Conservation (phyloP, 1,284 basidiomycete genomes). For the Boletellus dicymbophilus region DNA sequence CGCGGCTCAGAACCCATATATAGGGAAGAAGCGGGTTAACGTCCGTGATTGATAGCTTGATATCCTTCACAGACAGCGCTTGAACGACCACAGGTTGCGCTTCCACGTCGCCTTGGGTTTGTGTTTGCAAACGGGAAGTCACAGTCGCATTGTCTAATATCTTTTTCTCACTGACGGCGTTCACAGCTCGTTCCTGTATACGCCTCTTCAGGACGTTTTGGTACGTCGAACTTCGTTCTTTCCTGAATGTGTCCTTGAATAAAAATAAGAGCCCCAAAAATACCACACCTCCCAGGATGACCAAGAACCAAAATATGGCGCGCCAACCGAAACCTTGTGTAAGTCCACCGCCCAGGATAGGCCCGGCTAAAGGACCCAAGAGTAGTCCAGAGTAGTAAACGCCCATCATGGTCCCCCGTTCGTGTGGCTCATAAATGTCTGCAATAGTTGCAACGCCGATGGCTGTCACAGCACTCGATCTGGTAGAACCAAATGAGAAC, state of each 20-base stretch:
- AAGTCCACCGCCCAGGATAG: constrained; percentile 71
- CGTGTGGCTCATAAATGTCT: constrained; percentile 79
- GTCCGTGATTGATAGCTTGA: constrained; percentile 21
- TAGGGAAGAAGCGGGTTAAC: constrained; percentile 26
- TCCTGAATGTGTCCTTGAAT: constrained; percentile 84
- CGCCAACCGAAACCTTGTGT: constrained; percentile 77
- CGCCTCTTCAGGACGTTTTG: constrained; percentile 54
- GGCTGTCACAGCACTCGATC: constrained; percentile 74
- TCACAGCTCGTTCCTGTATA: constrained; percentile 3
- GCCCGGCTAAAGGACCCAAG: constrained; percentile 67
- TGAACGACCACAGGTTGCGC: constrained; percentile 9
- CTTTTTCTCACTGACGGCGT: neutral
- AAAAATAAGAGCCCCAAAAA: constrained; percentile 62
- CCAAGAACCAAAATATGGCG: constrained; percentile 82
- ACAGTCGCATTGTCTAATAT: too few relatives aligned
- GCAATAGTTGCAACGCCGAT: constrained; percentile 84
- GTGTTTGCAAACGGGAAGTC: neutral
- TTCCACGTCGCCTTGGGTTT: constrained; percentile 20
- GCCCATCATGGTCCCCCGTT: constrained; percentile 81
- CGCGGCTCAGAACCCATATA: constrained; percentile 15
- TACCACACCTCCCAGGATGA: constrained; percentile 61
- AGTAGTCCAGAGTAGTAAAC: constrained; percentile 72
- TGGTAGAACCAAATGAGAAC: constrained; percentile 29
- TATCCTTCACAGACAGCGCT: constrained; percentile 36
- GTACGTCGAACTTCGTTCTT: constrained; percentile 75